phyloP scores from a whole-genome alignment of 202 grass and related monocot genomes.

The Miscanthus sacchariflorus region DNA sequence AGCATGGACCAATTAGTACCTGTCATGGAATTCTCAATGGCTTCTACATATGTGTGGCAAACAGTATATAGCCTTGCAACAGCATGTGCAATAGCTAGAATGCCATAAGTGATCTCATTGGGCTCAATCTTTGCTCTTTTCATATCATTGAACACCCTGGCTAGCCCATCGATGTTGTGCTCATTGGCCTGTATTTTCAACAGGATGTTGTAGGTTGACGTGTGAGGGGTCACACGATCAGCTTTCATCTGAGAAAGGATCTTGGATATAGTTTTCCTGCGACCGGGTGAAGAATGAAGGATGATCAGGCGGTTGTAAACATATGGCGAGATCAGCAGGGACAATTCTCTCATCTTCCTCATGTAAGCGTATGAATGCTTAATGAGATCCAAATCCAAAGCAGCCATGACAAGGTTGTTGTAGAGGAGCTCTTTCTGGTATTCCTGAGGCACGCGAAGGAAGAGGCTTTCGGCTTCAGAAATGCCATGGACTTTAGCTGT shows the following conservation, averaged over 20 bases:
- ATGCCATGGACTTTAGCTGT: constrained; percentile 90
- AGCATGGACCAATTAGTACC: constrained; percentile 93
- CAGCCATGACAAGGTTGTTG: constrained; percentile 91
- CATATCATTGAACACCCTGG: constrained; percentile 87
- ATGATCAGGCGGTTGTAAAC: constrained; percentile 92
- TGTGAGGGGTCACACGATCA: constrained; percentile 65
- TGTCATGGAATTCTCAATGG: constrained; percentile 74
- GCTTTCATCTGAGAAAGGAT: constrained; percentile 92
- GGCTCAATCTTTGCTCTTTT: constrained; percentile 77
- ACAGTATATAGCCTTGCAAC: constrained; percentile 85
- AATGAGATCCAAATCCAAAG: constrained; percentile 73
- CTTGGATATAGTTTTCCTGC: constrained; percentile 78
- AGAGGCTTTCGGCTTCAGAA: constrained; percentile 79
- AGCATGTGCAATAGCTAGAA: constrained; percentile 82
- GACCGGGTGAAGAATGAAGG: constrained; percentile 77
- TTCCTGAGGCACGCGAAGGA: constrained; percentile 70
- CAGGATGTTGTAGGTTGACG: constrained; percentile 92
- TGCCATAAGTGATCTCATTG: constrained; percentile 93
- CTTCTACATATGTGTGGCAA: constrained; percentile 85
- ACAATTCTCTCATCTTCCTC: constrained; percentile 94
- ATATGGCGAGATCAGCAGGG: constrained; percentile 66
- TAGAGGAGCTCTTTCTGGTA: constrained; percentile 90
- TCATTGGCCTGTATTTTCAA: constrained; percentile 86
- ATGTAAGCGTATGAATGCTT: constrained; percentile 89
- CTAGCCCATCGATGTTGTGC: constrained; percentile 81